Evolutionary conservation across 2,329 filamentous ascomycete species (phyloP).

Genomic region (Paracamarosporium sp.): DNA sequence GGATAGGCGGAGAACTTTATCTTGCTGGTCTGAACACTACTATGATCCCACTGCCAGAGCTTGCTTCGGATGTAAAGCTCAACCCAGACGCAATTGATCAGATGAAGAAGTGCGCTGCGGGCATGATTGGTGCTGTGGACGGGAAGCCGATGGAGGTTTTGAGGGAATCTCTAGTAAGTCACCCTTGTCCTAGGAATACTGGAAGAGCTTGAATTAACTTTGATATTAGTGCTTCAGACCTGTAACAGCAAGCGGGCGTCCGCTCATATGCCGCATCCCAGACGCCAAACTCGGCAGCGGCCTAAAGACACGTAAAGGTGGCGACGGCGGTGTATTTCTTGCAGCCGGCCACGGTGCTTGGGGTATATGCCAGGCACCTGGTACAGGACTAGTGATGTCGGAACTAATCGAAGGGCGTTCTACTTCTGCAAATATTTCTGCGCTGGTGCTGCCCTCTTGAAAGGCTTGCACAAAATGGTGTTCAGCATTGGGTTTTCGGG

Average conservation of each 20-base stretch:
- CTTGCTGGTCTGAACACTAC: conserved; percentile 74
- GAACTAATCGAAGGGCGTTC: conserved; percentile 70
- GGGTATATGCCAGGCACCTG: conserved; percentile 65
- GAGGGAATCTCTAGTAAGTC: conserved; percentile 62
- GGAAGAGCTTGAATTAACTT: conserved; percentile 4
- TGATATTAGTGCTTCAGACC: conserved; percentile 70
- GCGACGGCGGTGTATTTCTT: conserved; percentile 71
- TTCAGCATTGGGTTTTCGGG: background rate
- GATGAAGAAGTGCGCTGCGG: conserved; percentile 58
- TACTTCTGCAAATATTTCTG: conserved; percentile 66
- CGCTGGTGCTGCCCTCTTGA: conserved; percentile 49
- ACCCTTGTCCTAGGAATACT: background rate
- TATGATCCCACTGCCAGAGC: conserved; percentile 64
- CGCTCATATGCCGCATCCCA: conserved; percentile 66
- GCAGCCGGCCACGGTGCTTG: conserved; percentile 78
- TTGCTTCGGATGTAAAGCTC: conserved; percentile 59
- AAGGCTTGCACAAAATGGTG: background rate
- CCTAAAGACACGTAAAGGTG: conserved; percentile 49
- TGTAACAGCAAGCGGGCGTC: conserved; percentile 67
- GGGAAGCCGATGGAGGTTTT: conserved; percentile 67
- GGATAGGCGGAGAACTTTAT: conserved; percentile 73
- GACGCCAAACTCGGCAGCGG: conserved; percentile 63
- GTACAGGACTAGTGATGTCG: conserved; percentile 73
- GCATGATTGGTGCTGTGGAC: conserved; percentile 54
- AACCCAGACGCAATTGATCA: conserved; percentile 56